Evolutionary conservation across 2,329 filamentous ascomycete genomes (phyloP).

Genomic region (Claviceps maximensis): DNA sequence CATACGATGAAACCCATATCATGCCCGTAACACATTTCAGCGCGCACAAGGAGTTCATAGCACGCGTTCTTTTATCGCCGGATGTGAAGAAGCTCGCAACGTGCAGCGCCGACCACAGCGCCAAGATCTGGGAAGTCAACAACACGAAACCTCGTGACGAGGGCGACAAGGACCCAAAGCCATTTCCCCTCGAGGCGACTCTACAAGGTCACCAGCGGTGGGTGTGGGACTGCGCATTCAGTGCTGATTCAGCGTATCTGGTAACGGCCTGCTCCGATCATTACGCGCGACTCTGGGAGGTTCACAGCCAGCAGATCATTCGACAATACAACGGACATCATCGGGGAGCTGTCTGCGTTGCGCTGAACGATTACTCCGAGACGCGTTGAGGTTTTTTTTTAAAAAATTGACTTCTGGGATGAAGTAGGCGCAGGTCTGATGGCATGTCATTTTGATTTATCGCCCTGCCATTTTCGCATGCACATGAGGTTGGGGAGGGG

Average conservation of each 20-base stretch:
- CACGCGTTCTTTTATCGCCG: constrained; percentile 77
- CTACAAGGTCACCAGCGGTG: constrained; percentile 84
- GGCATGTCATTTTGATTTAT: background rate
- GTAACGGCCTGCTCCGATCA: constrained; percentile 91
- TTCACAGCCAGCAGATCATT: constrained; percentile 76
- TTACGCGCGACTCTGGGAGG: constrained; percentile 84
- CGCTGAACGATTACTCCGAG: constrained; percentile 73
- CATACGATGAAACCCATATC: constrained; percentile 68
- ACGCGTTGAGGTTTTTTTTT: constrained; percentile 23
- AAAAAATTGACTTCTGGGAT: no score
- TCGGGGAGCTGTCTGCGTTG: constrained; percentile 80
- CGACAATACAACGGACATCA: constrained; percentile 93
- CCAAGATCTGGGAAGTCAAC: constrained; percentile 86
- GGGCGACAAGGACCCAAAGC: constrained; percentile 31
- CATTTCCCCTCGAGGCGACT: constrained; percentile 72
- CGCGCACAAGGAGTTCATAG: constrained; percentile 87
- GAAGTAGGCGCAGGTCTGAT: no score
- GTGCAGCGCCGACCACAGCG: constrained; percentile 84
- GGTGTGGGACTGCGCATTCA: constrained; percentile 97
- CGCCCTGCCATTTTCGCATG: background rate
- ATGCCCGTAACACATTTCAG: constrained; percentile 80
- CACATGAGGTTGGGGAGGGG: no score
- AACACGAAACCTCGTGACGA: constrained; percentile 46
- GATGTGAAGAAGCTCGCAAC: constrained; percentile 91
- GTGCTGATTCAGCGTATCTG: constrained; percentile 81